phyloP scores from a whole-genome alignment of 306 rosid species.

The Prinsepia uniflora region DNA sequence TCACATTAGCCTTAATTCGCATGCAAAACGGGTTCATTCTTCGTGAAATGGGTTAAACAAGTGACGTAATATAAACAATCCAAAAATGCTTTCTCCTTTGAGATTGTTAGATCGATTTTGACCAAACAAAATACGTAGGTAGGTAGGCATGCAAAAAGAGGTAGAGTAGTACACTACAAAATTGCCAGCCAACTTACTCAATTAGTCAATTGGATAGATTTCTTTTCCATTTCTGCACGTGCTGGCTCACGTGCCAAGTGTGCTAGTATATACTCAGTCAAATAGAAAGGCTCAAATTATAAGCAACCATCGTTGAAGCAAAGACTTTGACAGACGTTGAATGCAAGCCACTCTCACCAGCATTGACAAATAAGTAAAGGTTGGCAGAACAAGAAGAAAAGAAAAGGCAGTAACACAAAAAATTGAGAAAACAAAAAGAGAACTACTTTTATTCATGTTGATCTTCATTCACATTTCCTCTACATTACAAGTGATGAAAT shows the following conservation, averaged over 20 bases:
- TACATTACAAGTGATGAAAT: conserved; percentile 13
- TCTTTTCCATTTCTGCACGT: neutral
- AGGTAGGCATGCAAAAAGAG: neutral
- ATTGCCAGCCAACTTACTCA: neutral
- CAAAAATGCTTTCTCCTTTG: no score
- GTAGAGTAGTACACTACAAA: neutral
- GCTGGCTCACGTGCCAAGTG: neutral
- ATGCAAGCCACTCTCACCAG: conserved; percentile 7
- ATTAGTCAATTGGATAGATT: neutral
- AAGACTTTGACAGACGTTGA: conserved; percentile 3
- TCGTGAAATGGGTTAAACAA: no score
- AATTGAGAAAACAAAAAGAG: no score
- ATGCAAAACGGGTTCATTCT: no score
- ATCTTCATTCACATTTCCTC: conserved; percentile 22
- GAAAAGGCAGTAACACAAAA: neutral
- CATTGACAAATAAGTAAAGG: neutral
- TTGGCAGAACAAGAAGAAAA: neutral
- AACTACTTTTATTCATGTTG: conserved; percentile 6
- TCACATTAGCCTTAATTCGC: no score
- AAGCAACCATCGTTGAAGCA: conserved; percentile 16
- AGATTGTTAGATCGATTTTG: neutral
- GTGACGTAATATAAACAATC: no score
- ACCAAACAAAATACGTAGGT: neutral
- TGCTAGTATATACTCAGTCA: neutral
- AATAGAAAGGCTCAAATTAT: neutral